Evolutionary conservation across 768 basidiomycete genomes (phyloP).

Genomic region (Grammothele lineata): DNA sequence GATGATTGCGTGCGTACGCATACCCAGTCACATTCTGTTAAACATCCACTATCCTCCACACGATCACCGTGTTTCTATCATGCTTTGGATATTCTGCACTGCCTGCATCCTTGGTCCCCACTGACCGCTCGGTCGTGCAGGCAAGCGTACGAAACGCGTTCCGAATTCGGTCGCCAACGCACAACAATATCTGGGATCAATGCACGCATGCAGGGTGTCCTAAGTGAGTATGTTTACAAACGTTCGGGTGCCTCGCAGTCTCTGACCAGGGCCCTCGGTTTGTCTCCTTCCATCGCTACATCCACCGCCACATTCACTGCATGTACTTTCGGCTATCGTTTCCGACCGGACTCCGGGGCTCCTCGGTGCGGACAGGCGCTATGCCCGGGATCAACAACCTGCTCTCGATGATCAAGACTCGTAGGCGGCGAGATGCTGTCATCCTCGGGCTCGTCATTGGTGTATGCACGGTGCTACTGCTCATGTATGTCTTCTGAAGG

Average conservation of each 20-base stretch:
- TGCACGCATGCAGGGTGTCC: constrained; percentile 74
- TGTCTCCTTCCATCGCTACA: not conserved
- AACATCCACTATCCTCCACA: not conserved
- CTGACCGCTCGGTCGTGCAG: too few relatives aligned
- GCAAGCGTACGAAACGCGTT: constrained; percentile 95
- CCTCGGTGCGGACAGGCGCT: constrained; percentile 43
- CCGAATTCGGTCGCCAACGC: constrained; percentile 86
- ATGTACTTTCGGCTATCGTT: too few relatives aligned
- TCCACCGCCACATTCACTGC: too few relatives aligned
- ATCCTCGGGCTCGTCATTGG: constrained; percentile 88
- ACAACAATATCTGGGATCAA: constrained; percentile 73
- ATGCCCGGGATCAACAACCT: constrained; percentile 95
- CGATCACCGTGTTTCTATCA: too few relatives aligned
- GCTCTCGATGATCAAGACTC: constrained; percentile 87
- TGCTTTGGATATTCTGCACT: not conserved
- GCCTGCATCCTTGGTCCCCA: too few relatives aligned
- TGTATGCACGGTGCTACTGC: constrained; percentile 63
- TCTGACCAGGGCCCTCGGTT: not conserved
- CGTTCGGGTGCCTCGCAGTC: too few relatives aligned
- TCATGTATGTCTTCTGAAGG: constrained; percentile 43
- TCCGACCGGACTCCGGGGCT: not conserved
- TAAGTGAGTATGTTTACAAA: constrained; percentile 57
- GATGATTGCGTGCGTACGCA: constrained; percentile 67
- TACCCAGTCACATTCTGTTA: not conserved
- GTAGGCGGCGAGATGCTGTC: constrained; percentile 84